These are phyloP conservation scores for Trametes elegans DNA, from an alignment of 768 basidiomycete genomes.

Conservation along the genomic window DNA sequence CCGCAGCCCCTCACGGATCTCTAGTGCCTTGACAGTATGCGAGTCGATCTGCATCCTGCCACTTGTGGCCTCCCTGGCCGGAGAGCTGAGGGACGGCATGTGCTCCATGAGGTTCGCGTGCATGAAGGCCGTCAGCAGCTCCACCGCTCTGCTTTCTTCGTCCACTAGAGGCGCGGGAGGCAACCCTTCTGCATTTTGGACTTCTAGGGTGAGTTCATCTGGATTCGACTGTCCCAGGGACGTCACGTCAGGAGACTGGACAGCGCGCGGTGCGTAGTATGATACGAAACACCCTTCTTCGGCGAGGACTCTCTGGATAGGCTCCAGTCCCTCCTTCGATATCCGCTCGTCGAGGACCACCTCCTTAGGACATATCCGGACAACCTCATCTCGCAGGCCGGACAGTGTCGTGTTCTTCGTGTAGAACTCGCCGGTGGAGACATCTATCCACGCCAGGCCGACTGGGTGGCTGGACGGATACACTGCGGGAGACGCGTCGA, in stretches of 20 bases:
- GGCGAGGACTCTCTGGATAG: slow-evolving; percentile 45
- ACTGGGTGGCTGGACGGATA: slow-evolving; percentile 22
- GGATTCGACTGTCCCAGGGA: slow-evolving; percentile 13
- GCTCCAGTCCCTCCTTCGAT: slow-evolving; percentile 38
- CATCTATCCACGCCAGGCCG: slow-evolving; percentile 93
- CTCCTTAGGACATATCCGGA: slow-evolving; percentile 78
- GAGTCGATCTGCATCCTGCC: slow-evolving; percentile 87
- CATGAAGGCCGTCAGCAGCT: slow-evolving; percentile 63
- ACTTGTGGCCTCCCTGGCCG: slow-evolving; percentile 51
- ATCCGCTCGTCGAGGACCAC: slow-evolving; percentile 61
- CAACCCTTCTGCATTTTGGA: neutral
- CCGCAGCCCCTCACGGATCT: slow-evolving; percentile 71
- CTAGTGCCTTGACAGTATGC: slow-evolving; percentile 85
- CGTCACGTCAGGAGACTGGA: too few species aligned
- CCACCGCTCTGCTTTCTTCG: slow-evolving; percentile 55
- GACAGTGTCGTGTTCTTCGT: slow-evolving; percentile 57
- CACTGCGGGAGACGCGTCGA: neutral
- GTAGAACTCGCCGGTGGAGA: slow-evolving; percentile 93
- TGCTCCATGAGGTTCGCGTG: slow-evolving; percentile 69
- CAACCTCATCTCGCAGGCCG: slow-evolving; percentile 74
- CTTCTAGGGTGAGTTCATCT: slow-evolving; percentile 24
- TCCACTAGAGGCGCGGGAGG: slow-evolving; percentile 23
- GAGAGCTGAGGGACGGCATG: slow-evolving; percentile 63
- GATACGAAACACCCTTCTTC: slow-evolving; percentile 60
- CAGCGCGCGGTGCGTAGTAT: slow-evolving; percentile 35